Evolutionary conservation across 202 grass and related monocot species (phyloP), one percentile per base, ranked within the genome.

Genomic region (Setaria viridis): DNA sequence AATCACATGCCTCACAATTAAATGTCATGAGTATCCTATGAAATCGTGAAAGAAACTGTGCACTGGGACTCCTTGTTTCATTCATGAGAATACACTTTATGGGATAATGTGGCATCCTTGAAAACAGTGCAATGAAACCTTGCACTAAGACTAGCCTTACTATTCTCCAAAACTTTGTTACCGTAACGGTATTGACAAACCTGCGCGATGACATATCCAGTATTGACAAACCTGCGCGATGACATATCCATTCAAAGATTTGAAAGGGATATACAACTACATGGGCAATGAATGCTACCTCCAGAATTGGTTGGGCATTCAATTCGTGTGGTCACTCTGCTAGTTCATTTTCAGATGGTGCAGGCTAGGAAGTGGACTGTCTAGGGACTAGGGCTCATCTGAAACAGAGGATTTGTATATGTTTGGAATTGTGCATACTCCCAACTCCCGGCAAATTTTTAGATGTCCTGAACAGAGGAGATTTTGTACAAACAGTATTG

Each of bases 221-320:
- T 50, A 50, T 81, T 69, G 63, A 70, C 35, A 82, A 82, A 20
- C 71, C 50, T 84, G 67, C 15, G 13, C 45, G 45, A 66, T 54
- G 37, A 6, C 15, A 39, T 70, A 58, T 51, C 51, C 57, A 80
- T 53, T 76, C 54, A 75, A 76, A 80, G 34, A 77, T 71, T 25
- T 12, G 79, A 77, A 62, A 77, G 54, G 6, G 80, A 84, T 14
- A 63, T 72, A 17, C 70, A 87, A 84, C 85, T 39, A 49, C 85
- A 70, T 76, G 7, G 54, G 37, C 41, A 87, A 91, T 80, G 70
- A 54, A 70, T 34, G 62, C 39, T 48, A 7, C 48, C 29, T 81
- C 45, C 76, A 21, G 35, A 84, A 91, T 84, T 80, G 32, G 85
- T 84, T 91, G 85, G 60, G 70, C 85, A 84, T 80, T 84, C 70